phyloP scores from a whole-genome alignment of 78 protist genomes.

The Bigelowiella natans region DNA sequence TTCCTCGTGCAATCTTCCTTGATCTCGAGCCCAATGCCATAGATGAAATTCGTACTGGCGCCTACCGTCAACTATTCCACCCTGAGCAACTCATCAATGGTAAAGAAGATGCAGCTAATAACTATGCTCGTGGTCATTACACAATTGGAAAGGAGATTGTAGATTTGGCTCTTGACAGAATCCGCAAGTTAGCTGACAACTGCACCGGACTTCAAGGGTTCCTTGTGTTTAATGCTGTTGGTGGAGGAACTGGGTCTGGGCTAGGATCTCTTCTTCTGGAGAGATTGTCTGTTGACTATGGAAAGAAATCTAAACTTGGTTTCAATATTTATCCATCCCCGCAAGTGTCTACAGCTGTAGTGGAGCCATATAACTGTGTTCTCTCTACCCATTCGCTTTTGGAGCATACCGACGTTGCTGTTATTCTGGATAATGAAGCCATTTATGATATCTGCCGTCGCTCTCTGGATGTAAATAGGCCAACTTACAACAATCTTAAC shows the following conservation, averaged over 20 bases:
- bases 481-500: slow-evolving; percentile 95
- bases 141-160: slow-evolving; percentile 14
- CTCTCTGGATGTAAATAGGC: slow-evolving; percentile 81
- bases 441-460: slow-evolving; percentile 95
- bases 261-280: slow-evolving; percentile 76
- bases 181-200: slow-evolving; percentile 92
- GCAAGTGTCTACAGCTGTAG: slow-evolving; percentile 91
- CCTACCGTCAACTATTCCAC: slow-evolving; percentile 73
- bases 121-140: slow-evolving; percentile 80
- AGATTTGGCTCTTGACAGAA: slow-evolving; percentile 80
- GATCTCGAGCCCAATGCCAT: slow-evolving; percentile 85
- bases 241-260: slow-evolving; percentile 98
- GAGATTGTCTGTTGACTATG: slow-evolving; percentile 88
- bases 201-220: slow-evolving; percentile 93
- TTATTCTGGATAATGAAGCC: slow-evolving; percentile 83
- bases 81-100: slow-evolving; percentile 95
- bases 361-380: slow-evolving; percentile 98
- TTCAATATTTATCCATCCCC: slow-evolving; percentile 82
- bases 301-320: slow-evolving; percentile 92
- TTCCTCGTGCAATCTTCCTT: slow-evolving; percentile 83
- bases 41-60: slow-evolving; percentile 81
- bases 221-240: slow-evolving; percentile 60
- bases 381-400: slow-evolving; percentile 88
- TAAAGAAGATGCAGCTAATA: slow-evolving; percentile 98
- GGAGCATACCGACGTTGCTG: slow-evolving; percentile 92